These are phyloP conservation scores for Juncus inflexus DNA, from an alignment of 176 grass and related monocot species.

Conservation along the genomic window DNA sequence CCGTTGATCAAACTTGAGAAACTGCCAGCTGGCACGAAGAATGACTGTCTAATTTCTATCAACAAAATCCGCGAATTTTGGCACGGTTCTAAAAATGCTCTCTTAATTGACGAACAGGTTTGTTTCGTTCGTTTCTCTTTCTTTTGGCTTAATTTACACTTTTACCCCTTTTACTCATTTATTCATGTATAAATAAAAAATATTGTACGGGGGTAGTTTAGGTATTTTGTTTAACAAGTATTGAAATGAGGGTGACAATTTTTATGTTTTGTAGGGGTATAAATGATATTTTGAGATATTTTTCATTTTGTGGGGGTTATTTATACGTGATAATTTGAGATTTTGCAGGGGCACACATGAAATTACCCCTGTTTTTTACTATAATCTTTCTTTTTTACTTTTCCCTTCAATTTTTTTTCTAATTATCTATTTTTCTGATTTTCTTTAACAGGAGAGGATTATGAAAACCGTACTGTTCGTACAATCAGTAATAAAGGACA, in stretches of 20 bases:
- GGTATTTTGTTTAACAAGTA: too few relatives aligned
- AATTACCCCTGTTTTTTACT: too few relatives aligned
- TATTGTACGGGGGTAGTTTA: too few relatives aligned
- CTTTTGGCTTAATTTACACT: background rate
- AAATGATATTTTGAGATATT: too few relatives aligned
- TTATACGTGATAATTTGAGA: too few relatives aligned
- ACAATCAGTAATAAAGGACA: slow-evolving; percentile 46
- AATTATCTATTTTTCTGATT: background rate
- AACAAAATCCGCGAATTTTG: slow-evolving; percentile 72
- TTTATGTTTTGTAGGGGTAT: too few relatives aligned
- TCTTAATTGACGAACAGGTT: slow-evolving; percentile 71
- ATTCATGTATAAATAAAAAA: too few relatives aligned
- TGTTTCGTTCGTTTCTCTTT: slow-evolving; percentile 9
- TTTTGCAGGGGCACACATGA: too few relatives aligned
- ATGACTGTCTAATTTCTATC: slow-evolving; percentile 51
- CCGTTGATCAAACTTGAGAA: slow-evolving; percentile 46
- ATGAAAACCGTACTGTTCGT: slow-evolving; percentile 71
- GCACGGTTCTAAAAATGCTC: slow-evolving; percentile 61
- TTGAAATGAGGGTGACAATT: too few relatives aligned
- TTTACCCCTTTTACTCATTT: background rate
- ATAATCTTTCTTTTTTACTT: too few relatives aligned
- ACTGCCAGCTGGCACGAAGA: slow-evolving; percentile 53
- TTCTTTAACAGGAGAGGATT: slow-evolving; percentile 53
- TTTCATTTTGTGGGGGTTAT: too few relatives aligned
- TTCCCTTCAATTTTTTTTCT: background rate